Evolutionary conservation across 1,284 basidiomycete species (phyloP).

Genomic region (Fistulinella cinereoalba): DNA sequence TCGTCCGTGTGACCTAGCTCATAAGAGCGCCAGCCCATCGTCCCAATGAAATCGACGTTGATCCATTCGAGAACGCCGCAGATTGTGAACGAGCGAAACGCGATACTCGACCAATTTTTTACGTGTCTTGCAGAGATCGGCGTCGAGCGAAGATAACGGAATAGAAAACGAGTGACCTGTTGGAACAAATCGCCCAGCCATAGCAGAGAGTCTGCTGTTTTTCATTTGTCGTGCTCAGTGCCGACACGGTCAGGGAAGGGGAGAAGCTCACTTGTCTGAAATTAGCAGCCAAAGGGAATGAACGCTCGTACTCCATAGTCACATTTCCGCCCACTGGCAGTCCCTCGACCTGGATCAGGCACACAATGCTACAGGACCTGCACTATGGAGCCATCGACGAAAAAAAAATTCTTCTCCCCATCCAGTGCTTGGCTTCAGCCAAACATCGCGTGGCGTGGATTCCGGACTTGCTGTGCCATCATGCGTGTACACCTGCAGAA

Average conservation of each 20-base stretch:
- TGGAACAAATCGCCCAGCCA: not conserved
- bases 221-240: slow-evolving; percentile 13
- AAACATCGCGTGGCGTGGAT: no score
- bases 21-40: not conserved
- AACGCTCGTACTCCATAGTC: not conserved
- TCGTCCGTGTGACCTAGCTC: slow-evolving; percentile 1
- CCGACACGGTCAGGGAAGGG: slow-evolving; percentile 18
- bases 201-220: slow-evolving; percentile 6
- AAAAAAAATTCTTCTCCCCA: no score
- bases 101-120: slow-evolving; percentile 17
- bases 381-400: no score
- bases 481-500: no score
- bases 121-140: slow-evolving; percentile 13
- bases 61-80: slow-evolving; percentile 12
- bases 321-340: not conserved
- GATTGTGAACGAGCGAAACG: slow-evolving; percentile 3
- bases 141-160: not conserved
- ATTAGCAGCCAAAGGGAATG: slow-evolving; percentile 2
- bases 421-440: no score
- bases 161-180: not conserved
- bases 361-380: no score
- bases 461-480: no score
- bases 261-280: slow-evolving; percentile 16
- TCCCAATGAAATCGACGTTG: slow-evolving; percentile 6
- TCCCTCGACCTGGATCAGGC: no score